Conservation (phyloP, 495 filamentous ascomycete genomes). For the Trichocladium uniseriatum region DNA sequence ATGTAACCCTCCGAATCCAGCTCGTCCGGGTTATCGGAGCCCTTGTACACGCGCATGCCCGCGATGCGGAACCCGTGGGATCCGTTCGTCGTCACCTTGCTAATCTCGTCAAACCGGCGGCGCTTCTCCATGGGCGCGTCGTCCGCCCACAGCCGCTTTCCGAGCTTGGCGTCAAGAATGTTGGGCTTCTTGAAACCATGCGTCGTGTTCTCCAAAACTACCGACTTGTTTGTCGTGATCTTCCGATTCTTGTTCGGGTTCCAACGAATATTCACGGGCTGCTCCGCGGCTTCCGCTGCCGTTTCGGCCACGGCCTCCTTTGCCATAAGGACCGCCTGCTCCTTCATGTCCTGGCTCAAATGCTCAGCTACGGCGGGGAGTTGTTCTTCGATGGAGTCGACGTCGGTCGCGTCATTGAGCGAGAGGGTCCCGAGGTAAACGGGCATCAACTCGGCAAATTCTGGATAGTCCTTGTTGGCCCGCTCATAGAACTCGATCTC, state of each 20-base stretch:
- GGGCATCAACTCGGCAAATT: conserved; percentile 72
- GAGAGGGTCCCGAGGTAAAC: conserved; percentile 69
- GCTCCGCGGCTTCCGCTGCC: conserved; percentile 18
- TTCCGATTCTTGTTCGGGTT: conserved; percentile 40
- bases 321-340: conserved; percentile 27
- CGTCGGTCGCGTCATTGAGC: conserved; percentile 39
- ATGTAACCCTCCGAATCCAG: conserved; percentile 47
- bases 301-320: conserved; percentile 22
- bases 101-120: conserved; percentile 67
- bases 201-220: conserved; percentile 82
- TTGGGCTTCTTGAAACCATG: conserved; percentile 77
- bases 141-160: conserved; percentile 76
- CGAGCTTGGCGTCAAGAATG: conserved; percentile 91
- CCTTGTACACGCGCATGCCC: conserved; percentile 89
- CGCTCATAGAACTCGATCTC: conserved; percentile 93
- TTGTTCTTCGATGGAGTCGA: conserved; percentile 43
- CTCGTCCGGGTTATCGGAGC: conserved; percentile 41
- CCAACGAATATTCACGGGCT: conserved; percentile 22
- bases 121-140: conserved; percentile 70
- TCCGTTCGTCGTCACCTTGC: conserved; percentile 67
- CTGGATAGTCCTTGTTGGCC: conserved; percentile 50
- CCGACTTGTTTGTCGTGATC: conserved; percentile 63
- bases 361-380: conserved; percentile 35
- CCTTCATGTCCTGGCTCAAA: conserved; percentile 34
- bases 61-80: conserved; percentile 79